Base-by-base conservation (phyloP, 164 flowering plant genomes). In the Vitis cinerea region DNA sequence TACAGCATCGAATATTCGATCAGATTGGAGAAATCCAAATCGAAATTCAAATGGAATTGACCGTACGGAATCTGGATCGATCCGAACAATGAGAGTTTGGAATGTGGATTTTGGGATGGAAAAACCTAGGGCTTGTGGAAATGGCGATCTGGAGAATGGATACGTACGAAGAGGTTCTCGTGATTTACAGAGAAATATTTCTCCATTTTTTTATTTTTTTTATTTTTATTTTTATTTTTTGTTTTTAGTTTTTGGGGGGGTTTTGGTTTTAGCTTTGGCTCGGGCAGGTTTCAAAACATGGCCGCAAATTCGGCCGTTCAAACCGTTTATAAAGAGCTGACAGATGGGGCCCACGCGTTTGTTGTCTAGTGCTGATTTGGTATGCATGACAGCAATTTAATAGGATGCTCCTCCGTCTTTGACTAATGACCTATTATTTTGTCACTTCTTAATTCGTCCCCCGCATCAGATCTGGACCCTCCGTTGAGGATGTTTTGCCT, bases 151-250 rank as follows among this genome's bases (percentile, higher is more conserved):
- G 31, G 15, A 11, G 37, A 56, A 56, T 23, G 48, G 27, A 48
- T 44, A 14, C 12, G 9, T 29, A n/a, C 52, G 15, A 12, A 67
- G 55, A 29, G 44, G n/a, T 51, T 52, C 57, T 51, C 19, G 8
- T 68, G 55, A 58, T 59, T 68, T 68, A 58, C 63, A 49, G 56
- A 67, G 37, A 17, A 27, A 3, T 50, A 17, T 2, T 49, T 65
- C 17, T 70, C 14, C 7, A 37, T 37, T 37, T 37, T 3, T 3
- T 0, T 0, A 37, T 3, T 14, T 16, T 15, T 7, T 31, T n/a
- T 3, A 9, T 16, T 15, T 7, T 63, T 63, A 8, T 47, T 19
- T 62, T 16, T 44, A 14, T 13, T 50, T 29, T 47, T 16, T 1
- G 53, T 1, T 9, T 57, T 53, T 53, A 0, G 16, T 56, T n/a